Conservation (phyloP, 164 flowering plant genomes). For the Annona squamosa region DNA sequence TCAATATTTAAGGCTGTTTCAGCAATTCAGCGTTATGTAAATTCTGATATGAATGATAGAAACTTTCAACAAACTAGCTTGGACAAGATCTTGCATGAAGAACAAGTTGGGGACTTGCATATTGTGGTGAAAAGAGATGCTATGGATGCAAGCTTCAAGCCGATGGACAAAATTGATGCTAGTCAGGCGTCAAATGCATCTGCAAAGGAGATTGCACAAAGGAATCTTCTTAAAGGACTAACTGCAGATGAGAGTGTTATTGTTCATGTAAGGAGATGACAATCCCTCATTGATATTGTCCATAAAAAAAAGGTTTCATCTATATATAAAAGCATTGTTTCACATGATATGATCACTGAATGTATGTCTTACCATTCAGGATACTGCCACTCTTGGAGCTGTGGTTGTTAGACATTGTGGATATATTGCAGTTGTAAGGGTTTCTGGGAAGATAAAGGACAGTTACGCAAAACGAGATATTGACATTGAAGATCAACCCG, state of each 20-base stretch:
- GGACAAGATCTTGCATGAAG: slow-evolving; percentile 42
- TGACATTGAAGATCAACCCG: slow-evolving; percentile 68
- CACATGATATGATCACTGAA: slow-evolving; percentile 8
- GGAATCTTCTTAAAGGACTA: slow-evolving; percentile 75
- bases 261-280: slow-evolving; percentile 59
- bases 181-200: slow-evolving; percentile 22
- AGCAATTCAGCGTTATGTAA: slow-evolving; percentile 41
- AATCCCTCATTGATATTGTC: slow-evolving; percentile 1
- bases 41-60: slow-evolving; percentile 22
- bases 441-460: slow-evolving; percentile 39
- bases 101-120: slow-evolving; percentile 60
- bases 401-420: slow-evolving; percentile 69
- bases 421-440: slow-evolving; percentile 60
- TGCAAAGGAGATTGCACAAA: slow-evolving; percentile 36
- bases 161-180: slow-evolving; percentile 24
- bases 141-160: slow-evolving; percentile 39
- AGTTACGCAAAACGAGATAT: slow-evolving; percentile 34
- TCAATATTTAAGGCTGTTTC: slow-evolving; percentile 66
- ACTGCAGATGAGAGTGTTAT: slow-evolving; percentile 89
- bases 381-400: slow-evolving; percentile 58
- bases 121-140: slow-evolving; percentile 43
- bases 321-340: not conserved
- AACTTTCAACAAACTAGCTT: slow-evolving; percentile 10
- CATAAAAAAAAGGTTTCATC: not conserved
- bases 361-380: slow-evolving; percentile 39